A percentile compares a stretch with the other conserved stretches of the same genome.
phyloP scores from a whole-genome alignment of 345 rosid species.

The Eucalyptus pauciflora region DNA sequence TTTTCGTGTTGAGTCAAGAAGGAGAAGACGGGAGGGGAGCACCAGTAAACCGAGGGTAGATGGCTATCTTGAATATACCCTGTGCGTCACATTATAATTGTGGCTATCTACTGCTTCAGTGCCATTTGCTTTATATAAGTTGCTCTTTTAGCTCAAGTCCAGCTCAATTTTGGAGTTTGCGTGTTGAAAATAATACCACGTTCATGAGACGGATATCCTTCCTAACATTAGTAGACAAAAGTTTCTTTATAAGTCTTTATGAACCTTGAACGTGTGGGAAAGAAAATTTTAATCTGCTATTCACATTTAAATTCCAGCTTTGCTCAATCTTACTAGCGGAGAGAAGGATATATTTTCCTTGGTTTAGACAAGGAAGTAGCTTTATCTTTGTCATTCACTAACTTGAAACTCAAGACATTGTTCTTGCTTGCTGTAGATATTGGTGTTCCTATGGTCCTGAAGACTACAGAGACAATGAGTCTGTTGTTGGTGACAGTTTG shows the following conservation, averaged over 20 bases:
- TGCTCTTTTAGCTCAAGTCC: neutral
- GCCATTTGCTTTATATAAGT: neutral
- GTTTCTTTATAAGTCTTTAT: neutral
- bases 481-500: constrained; percentile 23
- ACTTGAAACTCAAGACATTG: neutral
- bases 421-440: constrained; percentile 17
- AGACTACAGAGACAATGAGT: constrained; percentile 18
- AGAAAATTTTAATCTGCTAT: neutral
- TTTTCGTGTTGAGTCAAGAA: constrained; percentile 46
- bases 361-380: neutral
- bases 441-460: constrained; percentile 62
- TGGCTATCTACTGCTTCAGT: neutral
- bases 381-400: neutral
- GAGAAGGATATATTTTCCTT: neutral
- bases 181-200: neutral
- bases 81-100: constrained; percentile 13
- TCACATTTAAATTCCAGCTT: neutral
- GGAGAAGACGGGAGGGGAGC: constrained; percentile 44
- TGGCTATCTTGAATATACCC: constrained; percentile 46
- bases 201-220: neutral
- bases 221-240: neutral
- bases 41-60: constrained; percentile 50
- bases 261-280: neutral
- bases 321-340: neutral
- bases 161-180: neutral